A percentile compares a stretch with the other conserved stretches of the same genome.
Conservation (phyloP, 202 grass and related monocot species). For the Eragrostis tef region DNA sequence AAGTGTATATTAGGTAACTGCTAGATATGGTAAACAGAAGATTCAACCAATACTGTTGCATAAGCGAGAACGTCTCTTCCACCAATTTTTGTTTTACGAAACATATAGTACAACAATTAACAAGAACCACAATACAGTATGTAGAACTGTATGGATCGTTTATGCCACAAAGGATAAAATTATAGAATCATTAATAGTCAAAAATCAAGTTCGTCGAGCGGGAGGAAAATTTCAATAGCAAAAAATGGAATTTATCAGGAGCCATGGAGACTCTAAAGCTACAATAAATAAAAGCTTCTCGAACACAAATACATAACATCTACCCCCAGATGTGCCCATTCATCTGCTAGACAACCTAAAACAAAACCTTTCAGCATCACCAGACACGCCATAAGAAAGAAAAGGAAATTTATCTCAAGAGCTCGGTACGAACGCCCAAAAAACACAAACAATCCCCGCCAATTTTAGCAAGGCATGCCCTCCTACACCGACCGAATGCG, state of each 20-base stretch:
- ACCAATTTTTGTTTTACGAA: slow-evolving; percentile 16
- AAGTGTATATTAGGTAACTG: slow-evolving; percentile 44
- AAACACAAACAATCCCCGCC: not conserved
- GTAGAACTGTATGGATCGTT: not conserved
- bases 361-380: not conserved
- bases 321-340: no score
- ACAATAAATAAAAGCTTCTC: slow-evolving; percentile 23
- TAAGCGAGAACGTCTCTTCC: slow-evolving; percentile 25
- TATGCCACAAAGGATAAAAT: slow-evolving; percentile 16
- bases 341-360: no score
- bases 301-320: no score
- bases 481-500: not conserved
- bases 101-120: not conserved
- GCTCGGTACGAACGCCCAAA: not conserved
- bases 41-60: not conserved
- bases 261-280: slow-evolving; percentile 13
- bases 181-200: not conserved
- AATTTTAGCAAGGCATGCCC: slow-evolving; percentile 15
- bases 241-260: slow-evolving; percentile 30
- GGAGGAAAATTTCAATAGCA: slow-evolving; percentile 10
- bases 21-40: not conserved
- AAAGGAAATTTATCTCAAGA: slow-evolving; percentile 2
- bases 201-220: slow-evolving; percentile 17
- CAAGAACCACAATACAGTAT: not conserved
- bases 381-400: not conserved